Percentiles rank a stretch among this genome's conserved stretches.
Conservation (phyloP, 192 early-diverging fungal species). For the Coemansia umbellata region DNA sequence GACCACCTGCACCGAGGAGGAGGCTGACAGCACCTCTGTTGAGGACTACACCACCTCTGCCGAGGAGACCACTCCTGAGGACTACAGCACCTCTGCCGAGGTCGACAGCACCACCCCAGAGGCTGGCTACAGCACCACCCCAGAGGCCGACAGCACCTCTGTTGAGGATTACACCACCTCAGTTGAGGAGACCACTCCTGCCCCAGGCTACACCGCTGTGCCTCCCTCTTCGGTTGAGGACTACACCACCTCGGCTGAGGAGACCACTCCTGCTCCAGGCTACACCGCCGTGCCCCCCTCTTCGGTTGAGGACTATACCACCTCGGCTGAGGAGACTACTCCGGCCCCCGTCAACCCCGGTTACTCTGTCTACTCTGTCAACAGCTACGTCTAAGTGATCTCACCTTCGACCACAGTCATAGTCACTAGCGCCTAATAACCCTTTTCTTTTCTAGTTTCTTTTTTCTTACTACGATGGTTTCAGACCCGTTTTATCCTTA, state of each 20-base stretch:
- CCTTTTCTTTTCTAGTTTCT: conserved; percentile 1
- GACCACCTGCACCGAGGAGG: not conserved
- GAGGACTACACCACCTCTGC: conserved; percentile 16
- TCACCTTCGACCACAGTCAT: not conserved
- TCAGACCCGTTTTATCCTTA: not conserved
- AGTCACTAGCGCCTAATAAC: conserved; percentile 29
- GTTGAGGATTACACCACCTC: conserved; percentile 8
- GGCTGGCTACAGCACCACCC: conserved; percentile 1
- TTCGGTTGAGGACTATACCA: conserved; percentile 3
- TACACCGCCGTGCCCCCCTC: not conserved
- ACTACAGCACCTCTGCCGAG: not conserved
- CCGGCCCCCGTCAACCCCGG: conserved; percentile 5
- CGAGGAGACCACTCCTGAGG: not conserved
- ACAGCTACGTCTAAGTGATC: conserved; percentile 33
- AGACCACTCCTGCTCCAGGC: conserved; percentile 1
- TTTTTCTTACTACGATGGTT: conserved; percentile 10
- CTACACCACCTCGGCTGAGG: conserved; percentile 8
- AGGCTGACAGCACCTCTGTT: not conserved
- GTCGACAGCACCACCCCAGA: not conserved
- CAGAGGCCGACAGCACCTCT: not conserved
- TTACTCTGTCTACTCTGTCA: conserved; percentile 26
- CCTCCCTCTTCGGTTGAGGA: conserved; percentile 3
- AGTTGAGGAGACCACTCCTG: not conserved
- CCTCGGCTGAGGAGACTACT: conserved; percentile 7
- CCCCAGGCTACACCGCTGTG: conserved; percentile 11